Percentiles rank a stretch among this genome's conserved stretches.
phyloP scores from a whole-genome alignment of 2,329 filamentous ascomycete genomes.

The Ceratocystis cacaofunesta region DNA sequence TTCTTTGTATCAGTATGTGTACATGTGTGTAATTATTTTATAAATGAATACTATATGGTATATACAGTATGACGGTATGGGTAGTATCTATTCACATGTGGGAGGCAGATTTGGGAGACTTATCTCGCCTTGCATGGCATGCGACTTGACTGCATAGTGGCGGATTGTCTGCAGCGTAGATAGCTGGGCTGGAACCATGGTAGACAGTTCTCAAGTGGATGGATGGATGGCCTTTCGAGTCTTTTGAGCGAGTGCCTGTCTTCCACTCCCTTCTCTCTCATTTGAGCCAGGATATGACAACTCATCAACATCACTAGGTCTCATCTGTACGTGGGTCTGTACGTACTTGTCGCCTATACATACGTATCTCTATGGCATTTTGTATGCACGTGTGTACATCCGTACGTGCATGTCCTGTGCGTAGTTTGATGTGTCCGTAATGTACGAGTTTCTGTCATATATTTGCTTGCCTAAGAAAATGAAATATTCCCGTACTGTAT shows the following conservation, averaged over 20 bases:
- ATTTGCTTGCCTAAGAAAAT: neutral
- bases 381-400: neutral
- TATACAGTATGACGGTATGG: no score
- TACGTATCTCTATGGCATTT: no score
- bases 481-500: neutral
- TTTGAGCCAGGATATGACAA: neutral
- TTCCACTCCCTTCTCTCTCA: neutral
- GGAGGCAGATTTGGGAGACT: no score
- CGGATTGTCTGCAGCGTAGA: no score
- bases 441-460: neutral
- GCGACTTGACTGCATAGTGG: no score
- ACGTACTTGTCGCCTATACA: neutral
- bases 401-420: neutral
- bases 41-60: no score
- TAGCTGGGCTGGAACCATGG: neutral
- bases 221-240: neutral
- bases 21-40: neutral
- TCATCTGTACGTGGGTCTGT: neutral
- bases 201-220: neutral
- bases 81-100: no score
- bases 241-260: neutral
- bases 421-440: neutral
- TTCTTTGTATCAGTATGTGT: neutral
- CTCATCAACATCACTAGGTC: neutral
- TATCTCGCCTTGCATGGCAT: no score